Evolutionary conservation across 331 rosid species (phyloP), one percentile per base, ranked within the genome.

Genomic region (Malus hybrid): DNA sequence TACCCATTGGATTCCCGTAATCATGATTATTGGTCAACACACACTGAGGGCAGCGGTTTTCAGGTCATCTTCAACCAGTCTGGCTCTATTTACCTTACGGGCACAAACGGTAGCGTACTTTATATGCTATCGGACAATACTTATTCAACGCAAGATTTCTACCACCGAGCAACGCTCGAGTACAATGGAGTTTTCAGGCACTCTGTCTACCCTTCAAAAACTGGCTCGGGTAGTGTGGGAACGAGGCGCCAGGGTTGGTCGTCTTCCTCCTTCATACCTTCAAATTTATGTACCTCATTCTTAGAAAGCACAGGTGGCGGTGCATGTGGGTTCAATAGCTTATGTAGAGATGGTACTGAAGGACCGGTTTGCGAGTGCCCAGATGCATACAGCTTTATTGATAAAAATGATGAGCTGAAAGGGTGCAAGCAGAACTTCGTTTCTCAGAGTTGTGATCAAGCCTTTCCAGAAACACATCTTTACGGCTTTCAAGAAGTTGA

Each of bases 161-260:
- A 82, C 61, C 68, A 69, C 12, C 57, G 61, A 48, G 77, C 61
- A 8, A 64, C 33, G 33, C 68, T 82, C 10, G 79, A 78, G 6
- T 58, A 39, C 46, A 74, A 82, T 57, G 86, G 86, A 32, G 86
- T 75, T 71, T 70, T 78, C 33, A 75, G 74, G 44, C 70, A 33
- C 7, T 55, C 42, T 70, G 28, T 24, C 3, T 63, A 55, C 56
- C 86, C 75, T 0, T 70, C 64, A 32, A 22, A 7, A 13, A 4
- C 44, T 19, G 10, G 8, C 63, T 68, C 42, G 46, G 56, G 19
- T 15, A 69, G 3, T 13, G 16, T 29, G 15, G 52, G 29, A 13
- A 34, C 11, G 14, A 2, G 28, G 70, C 15, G 1, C 28, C 24
- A 8, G 11, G 29, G 9, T n/a, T 52, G 63, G 75, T 56, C 32